Evolutionary conservation across 768 basidiomycete species (phyloP).

Genomic region (Agaricus sinodeliciosus): DNA sequence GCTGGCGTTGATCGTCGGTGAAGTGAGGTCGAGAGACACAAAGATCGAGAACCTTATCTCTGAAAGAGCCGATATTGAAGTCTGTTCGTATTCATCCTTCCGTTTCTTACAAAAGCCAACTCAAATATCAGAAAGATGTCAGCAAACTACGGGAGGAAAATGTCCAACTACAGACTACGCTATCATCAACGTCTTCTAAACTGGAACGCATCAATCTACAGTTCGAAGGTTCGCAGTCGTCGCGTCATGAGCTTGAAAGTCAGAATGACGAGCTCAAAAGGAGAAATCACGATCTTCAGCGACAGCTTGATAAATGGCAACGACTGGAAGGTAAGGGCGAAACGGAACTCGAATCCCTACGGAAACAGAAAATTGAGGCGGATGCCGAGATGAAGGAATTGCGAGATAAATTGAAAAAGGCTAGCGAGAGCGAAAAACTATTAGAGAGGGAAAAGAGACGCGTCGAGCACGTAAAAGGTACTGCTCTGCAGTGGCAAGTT

Average conservation of each 20-base stretch:
- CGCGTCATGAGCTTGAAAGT: conserved; percentile 47
- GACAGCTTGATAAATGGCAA: conserved; percentile 67
- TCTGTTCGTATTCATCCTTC: conserved; percentile 17
- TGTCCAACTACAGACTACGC: conserved; percentile 40
- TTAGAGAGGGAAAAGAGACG: conserved; percentile 37
- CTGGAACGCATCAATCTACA: conserved; percentile 54
- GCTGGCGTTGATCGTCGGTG: conserved; percentile 23
- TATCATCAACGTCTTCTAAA: conserved; percentile 40
- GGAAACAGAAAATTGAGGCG: conserved; percentile 49
- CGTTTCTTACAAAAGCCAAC: not conserved
- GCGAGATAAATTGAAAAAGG: conserved; percentile 29
- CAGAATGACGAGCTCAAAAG: conserved; percentile 53
- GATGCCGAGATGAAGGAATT: conserved; percentile 48
- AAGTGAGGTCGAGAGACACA: conserved; percentile 29
- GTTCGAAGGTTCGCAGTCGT: conserved; percentile 48
- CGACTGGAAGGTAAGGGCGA: conserved; percentile 58
- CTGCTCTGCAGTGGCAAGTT: conserved; percentile 42
- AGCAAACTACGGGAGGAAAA: conserved; percentile 41
- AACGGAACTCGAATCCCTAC: conserved; percentile 46
- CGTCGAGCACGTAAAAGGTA: conserved; percentile 35
- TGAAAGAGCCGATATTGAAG: conserved; percentile 43
- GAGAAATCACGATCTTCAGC: conserved; percentile 45
- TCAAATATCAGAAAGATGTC: conserved; percentile 26
- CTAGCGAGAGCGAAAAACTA: conserved; percentile 25
- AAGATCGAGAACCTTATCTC: conserved; percentile 31